phyloP scores from a whole-genome alignment of 495 filamentous ascomycete species.

The Saxophila tyrrhenica region DNA sequence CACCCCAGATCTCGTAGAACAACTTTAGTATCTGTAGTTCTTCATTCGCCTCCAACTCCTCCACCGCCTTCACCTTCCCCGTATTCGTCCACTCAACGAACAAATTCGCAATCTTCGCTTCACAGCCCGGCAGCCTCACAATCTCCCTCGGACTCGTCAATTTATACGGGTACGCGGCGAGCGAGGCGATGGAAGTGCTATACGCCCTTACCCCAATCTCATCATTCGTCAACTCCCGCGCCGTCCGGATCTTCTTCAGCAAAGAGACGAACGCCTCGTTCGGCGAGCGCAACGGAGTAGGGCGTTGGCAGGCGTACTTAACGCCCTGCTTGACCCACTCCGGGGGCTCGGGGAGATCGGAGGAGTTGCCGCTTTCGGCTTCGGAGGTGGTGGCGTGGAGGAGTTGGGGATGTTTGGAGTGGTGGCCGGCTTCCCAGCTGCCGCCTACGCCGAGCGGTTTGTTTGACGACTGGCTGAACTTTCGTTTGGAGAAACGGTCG shows the following conservation, averaged over 20 bases:
- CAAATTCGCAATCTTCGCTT: conserved; percentile 64
- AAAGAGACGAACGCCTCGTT: conserved; percentile 68
- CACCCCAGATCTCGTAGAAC: conserved; percentile 82
- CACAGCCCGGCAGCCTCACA: conserved; percentile 64
- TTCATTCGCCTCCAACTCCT: conserved; percentile 52
- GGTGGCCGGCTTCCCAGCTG: conserved; percentile 14
- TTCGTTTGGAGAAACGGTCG: conserved; percentile 8
- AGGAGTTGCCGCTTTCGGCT: conserved; percentile 41
- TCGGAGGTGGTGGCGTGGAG: conserved; percentile 62
- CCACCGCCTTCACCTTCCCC: conserved; percentile 49
- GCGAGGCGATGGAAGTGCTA: conserved; percentile 68
- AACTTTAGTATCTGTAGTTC: conserved; percentile 48
- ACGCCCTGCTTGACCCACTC: conserved; percentile 55
- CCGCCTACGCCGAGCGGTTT: neutral
- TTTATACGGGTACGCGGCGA: conserved; percentile 70
- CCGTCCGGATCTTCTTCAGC: conserved; percentile 60
- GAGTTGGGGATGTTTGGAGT: conserved; percentile 35
- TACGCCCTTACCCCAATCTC: conserved; percentile 79
- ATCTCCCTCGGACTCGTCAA: conserved; percentile 50
- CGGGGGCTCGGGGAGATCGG: conserved; percentile 47
- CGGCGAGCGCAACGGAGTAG: conserved; percentile 54
- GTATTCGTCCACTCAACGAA: conserved; percentile 64
- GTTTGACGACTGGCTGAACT: conserved; percentile 1
- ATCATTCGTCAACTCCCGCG: conserved; percentile 59
- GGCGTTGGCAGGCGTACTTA: conserved; percentile 72